phyloP scores from a whole-genome alignment of 2,329 filamentous ascomycete genomes.

The Aspergillus amoenus region DNA sequence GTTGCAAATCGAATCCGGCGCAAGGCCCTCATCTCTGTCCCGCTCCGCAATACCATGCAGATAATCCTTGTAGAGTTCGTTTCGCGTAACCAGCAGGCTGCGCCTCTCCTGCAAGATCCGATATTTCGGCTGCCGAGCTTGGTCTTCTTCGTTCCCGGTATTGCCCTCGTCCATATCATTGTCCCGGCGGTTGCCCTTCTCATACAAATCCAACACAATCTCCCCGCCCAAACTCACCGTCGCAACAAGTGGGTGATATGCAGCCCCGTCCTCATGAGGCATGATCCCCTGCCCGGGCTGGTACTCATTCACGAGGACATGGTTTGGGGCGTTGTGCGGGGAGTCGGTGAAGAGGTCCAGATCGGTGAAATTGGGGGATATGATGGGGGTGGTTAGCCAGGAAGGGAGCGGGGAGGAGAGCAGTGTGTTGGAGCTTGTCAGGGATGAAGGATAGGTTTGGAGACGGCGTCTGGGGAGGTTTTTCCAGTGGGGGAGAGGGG shows the following conservation, averaged over 20 bases:
- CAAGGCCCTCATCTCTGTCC: slow-evolving; percentile 64
- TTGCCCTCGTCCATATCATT: slow-evolving; percentile 6
- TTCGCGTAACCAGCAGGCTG: slow-evolving; percentile 62
- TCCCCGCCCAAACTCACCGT: slow-evolving; percentile 81
- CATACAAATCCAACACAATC: slow-evolving; percentile 75
- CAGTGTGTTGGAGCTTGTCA: slow-evolving; percentile 72
- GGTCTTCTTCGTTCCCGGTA: slow-evolving; percentile 2
- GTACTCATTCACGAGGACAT: slow-evolving; percentile 94
- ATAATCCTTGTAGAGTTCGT: slow-evolving; percentile 54
- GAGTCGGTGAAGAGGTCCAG: slow-evolving; percentile 59
- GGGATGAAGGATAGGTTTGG: slow-evolving; percentile 83
- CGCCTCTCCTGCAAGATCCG: slow-evolving; percentile 80
- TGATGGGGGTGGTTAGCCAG: slow-evolving; percentile 72
- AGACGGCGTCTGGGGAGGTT: slow-evolving; percentile 83
- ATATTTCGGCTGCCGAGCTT: slow-evolving; percentile 35
- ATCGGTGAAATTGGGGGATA: slow-evolving; percentile 53
- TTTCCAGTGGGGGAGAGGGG: slow-evolving; percentile 79
- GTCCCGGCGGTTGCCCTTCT: slow-evolving; percentile 44
- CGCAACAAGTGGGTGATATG: slow-evolving; percentile 85
- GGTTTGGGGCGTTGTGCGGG: slow-evolving; percentile 77
- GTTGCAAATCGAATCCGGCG: slow-evolving; percentile 52
- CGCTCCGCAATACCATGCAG: slow-evolving; percentile 60
- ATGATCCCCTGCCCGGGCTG: slow-evolving; percentile 87
- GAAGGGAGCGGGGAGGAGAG: slow-evolving; percentile 68
- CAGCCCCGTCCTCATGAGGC: slow-evolving; percentile 89